Evolutionary conservation across 2,329 filamentous ascomycete species (phyloP).

Genomic region (Pseudopyrenochaeta lycopersici): DNA sequence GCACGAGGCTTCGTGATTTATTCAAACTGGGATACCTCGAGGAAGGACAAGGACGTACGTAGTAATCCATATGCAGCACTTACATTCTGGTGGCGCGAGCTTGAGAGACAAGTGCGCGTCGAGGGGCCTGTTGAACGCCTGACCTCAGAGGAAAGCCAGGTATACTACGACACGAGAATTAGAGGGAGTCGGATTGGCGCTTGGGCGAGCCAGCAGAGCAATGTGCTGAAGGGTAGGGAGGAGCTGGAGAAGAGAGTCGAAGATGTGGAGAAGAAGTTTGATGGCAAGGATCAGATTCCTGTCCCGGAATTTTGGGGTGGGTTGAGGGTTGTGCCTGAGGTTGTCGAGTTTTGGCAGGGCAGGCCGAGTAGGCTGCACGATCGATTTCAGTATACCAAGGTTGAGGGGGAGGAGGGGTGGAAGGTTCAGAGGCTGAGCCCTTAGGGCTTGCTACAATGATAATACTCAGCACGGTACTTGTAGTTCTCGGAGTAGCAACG

Average conservation of each 20-base stretch:
- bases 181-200: constrained; percentile 86
- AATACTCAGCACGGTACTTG: neutral
- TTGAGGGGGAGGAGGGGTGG: constrained; percentile 64
- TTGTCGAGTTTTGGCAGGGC: constrained; percentile 96
- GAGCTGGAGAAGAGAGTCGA: constrained; percentile 80
- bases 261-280: constrained; percentile 79
- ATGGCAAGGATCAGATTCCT: constrained; percentile 79
- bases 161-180: constrained; percentile 72
- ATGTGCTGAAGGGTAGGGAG: constrained; percentile 73
- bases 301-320: constrained; percentile 97
- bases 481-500: too few relatives aligned
- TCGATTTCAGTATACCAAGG: constrained; percentile 83
- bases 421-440: constrained; percentile 78
- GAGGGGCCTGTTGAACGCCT: constrained; percentile 80
- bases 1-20: constrained; percentile 86
- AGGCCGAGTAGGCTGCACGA: constrained; percentile 90
- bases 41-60: constrained; percentile 72
- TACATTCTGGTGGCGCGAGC: constrained; percentile 87
- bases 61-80: constrained; percentile 81
- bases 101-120: constrained; percentile 90
- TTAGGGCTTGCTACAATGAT: neutral
- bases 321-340: constrained; percentile 81
- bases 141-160: constrained; percentile 73
- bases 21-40: constrained; percentile 85
- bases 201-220: constrained; percentile 91